phyloP scores from a whole-genome alignment of 306 rosid genomes.

The Vigna radiata region DNA sequence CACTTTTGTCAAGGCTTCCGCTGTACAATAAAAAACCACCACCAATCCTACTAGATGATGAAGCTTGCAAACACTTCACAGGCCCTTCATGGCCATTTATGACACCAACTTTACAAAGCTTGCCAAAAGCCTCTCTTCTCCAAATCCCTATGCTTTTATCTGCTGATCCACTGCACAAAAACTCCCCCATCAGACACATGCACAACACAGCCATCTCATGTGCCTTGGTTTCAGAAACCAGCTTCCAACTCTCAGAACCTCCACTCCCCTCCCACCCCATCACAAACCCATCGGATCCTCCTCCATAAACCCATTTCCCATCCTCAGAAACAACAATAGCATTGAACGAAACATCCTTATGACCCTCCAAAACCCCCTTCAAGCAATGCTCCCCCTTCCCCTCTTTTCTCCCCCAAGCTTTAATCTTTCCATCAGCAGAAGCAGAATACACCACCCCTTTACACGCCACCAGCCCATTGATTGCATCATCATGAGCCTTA shows the following conservation, averaged over 20 bases:
- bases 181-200: slow-evolving; percentile 70
- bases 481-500: slow-evolving; percentile 92
- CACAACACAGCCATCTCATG: slow-evolving; percentile 86
- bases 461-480: slow-evolving; percentile 73
- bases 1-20: slow-evolving; percentile 89
- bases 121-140: slow-evolving; percentile 78
- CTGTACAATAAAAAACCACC: slow-evolving; percentile 85
- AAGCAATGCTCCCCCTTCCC: slow-evolving; percentile 57
- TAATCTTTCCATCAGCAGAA: slow-evolving; percentile 94
- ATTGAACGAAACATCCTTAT: slow-evolving; percentile 77
- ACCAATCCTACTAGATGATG: slow-evolving; percentile 60
- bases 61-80: slow-evolving; percentile 86
- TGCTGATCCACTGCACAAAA: slow-evolving; percentile 84
- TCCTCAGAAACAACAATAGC: slow-evolving; percentile 76
- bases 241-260: slow-evolving; percentile 56
- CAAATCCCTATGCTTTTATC: slow-evolving; percentile 87
- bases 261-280: slow-evolving; percentile 70
- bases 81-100: slow-evolving; percentile 92
- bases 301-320: slow-evolving; percentile 87
- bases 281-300: slow-evolving; percentile 74
- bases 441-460: slow-evolving; percentile 87
- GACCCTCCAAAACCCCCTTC: slow-evolving; percentile 73
- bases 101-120: slow-evolving; percentile 66
- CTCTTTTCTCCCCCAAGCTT: slow-evolving; percentile 74
- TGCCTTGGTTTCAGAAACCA: slow-evolving; percentile 68